Evolutionary conservation across 1,139 yeast genomes (phyloP), one percentile per base, ranked within the genome.

Genomic region (Suhomyces yuchorum): DNA sequence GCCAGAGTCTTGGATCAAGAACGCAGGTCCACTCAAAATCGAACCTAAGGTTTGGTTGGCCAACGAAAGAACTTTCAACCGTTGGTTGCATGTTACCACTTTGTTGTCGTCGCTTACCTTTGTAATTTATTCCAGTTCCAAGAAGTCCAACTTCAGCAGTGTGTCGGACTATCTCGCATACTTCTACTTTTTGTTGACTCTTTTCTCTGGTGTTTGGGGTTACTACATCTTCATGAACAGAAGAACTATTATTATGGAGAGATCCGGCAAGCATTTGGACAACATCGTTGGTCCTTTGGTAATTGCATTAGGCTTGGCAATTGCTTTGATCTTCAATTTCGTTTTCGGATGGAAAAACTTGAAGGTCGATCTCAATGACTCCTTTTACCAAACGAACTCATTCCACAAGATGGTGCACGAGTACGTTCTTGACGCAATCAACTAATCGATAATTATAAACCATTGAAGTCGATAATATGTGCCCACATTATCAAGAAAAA

Each of bases 31-130:
- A 2, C 81, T 91, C 50, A 91, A 87, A 67, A 91, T 93, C 48
- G 99, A 93, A 72, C 96, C 98, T 30, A 93, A 93, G 66, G 99
- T 93, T 34, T 93, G 99, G 98, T 76, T 93, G 53, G 99, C 99
- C 30, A 93, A 93, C 63, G 99, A 93, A 71, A 87, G 99, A 68
- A 93, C 99, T 2, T 92, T 92, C 70, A 87, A 89, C 74, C 82
- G 96, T 67, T 93, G 99, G 99, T 77, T 93, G 55, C 93, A 87
- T 60, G 93, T 92, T 8, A 87, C 96, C n/a, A 83, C 96, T 0
- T 73, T 93, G 61, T 75, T 93, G 55, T 83, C 96, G n/a, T 85
- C 93, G 0, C 73, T 93, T 60, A 90, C 98, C 0, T 91, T 92
- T 62, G 78, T 96, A 14, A 80, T 93, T 48, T 88, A 88, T 71